These are phyloP conservation scores for Leccinum rimulosum DNA, from an alignment of 768 basidiomycete species.

Conservation along the genomic window DNA sequence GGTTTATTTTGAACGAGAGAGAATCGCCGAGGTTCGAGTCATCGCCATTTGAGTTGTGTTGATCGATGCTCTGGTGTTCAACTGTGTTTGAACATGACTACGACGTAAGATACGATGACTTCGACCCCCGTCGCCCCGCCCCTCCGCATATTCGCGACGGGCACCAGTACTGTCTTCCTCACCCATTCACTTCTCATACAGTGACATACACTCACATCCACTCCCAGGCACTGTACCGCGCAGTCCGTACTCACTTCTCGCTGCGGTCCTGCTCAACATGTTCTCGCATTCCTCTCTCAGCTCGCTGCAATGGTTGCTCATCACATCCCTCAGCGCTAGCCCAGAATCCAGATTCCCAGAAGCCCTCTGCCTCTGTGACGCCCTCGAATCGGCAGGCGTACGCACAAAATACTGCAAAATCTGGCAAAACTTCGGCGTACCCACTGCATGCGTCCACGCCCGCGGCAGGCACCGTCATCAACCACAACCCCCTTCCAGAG, in stretches of 20 bases:
- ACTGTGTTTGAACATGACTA: too few relatives aligned
- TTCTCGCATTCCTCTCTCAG: slow-evolving; percentile 74
- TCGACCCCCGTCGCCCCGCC: too few relatives aligned
- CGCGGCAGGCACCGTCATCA: slow-evolving; percentile 75
- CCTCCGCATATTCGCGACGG: too few relatives aligned
- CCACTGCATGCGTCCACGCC: slow-evolving; percentile 76
- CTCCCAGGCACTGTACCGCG: slow-evolving; percentile 48
- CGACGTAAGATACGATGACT: too few relatives aligned
- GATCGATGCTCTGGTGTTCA: too few relatives aligned
- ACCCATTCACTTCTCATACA: too few relatives aligned
- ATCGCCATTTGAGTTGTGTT: background rate
- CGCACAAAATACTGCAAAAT: slow-evolving; percentile 73
- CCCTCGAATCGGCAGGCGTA: slow-evolving; percentile 66
- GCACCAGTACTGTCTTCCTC: too few relatives aligned
- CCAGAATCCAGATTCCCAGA: too few relatives aligned
- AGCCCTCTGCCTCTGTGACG: slow-evolving; percentile 56
- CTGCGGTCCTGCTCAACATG: slow-evolving; percentile 70
- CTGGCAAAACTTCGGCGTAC: slow-evolving; percentile 69
- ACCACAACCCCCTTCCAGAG: slow-evolving; percentile 47
- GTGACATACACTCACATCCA: too few relatives aligned
- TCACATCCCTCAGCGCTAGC: slow-evolving; percentile 76
- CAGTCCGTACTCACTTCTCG: slow-evolving; percentile 66
- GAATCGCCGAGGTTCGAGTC: background rate
- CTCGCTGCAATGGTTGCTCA: slow-evolving; percentile 47
- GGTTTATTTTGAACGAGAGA: too few relatives aligned